Conservation (phyloP, 129 eudicot species). For the Ambrosia trifida region DNA sequence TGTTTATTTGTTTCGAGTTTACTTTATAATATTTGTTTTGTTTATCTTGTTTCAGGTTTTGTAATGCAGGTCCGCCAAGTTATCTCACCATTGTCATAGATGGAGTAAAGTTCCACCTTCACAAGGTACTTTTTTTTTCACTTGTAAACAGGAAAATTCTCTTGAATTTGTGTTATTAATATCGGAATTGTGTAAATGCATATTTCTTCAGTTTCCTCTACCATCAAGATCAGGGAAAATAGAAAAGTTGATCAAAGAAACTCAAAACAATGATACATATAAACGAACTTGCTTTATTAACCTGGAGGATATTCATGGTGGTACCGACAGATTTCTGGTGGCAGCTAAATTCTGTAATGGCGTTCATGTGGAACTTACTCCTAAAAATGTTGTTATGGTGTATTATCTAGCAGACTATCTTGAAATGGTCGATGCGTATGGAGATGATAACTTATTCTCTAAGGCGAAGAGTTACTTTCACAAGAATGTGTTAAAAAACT, state of each 20-base stretch:
- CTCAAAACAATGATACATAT: slow-evolving; percentile 25
- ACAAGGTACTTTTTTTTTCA: slow-evolving; percentile 59
- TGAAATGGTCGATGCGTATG: slow-evolving; percentile 71
- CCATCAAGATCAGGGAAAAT: slow-evolving; percentile 76
- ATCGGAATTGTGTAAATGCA: slow-evolving; percentile 18
- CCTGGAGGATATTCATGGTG: slow-evolving; percentile 70
- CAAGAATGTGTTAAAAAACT: slow-evolving; percentile 54
- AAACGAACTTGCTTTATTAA: slow-evolving; percentile 31
- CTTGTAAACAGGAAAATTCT: neutral
- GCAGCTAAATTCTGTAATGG: slow-evolving; percentile 72
- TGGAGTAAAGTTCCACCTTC: slow-evolving; percentile 56
- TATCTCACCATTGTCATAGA: slow-evolving; percentile 61
- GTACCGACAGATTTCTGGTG: slow-evolving; percentile 47
- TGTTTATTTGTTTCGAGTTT: neutral
- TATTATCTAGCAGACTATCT: slow-evolving; percentile 80
- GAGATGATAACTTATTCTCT: slow-evolving; percentile 67
- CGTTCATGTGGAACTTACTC: slow-evolving; percentile 56
- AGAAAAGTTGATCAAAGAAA: slow-evolving; percentile 52
- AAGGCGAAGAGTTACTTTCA: slow-evolving; percentile 57
- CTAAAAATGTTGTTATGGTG: slow-evolving; percentile 56
- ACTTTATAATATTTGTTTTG: slow-evolving; percentile 1
- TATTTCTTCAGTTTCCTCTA: slow-evolving; percentile 71
- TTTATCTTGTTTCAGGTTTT: slow-evolving; percentile 49
- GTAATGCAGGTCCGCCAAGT: slow-evolving; percentile 62
- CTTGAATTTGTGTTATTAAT: neutral